Base-by-base conservation (phyloP, 441 rosid species). In the Breynia disticha region DNA sequence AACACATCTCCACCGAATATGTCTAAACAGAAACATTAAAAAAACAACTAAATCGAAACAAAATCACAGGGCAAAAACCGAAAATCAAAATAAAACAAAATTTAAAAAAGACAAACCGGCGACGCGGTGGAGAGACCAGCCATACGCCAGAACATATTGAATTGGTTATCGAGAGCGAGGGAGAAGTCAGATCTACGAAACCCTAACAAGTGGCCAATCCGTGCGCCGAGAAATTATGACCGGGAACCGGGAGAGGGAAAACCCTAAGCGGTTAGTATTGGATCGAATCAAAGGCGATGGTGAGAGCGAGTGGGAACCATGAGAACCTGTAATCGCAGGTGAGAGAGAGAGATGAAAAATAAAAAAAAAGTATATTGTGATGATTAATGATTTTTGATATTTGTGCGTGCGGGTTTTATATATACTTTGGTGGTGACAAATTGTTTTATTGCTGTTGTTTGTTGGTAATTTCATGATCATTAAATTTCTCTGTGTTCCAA, bases 81-180 rank as follows among this genome's bases (percentile, higher is more conserved):
- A 16, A 49, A 16, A 41, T 48, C 41, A 5, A 22, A 19, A 53
- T 7, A 37, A 24, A 56, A 47, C 20, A 22, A n/a, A 57, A 35
- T 19, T 24, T 19, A 46, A 19, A 44, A 51, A 1, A 38, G 20
- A 51, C 94, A 76, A 73, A 90, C 97, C 66, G 95, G 94, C 67
- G 97, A 86, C 19, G 95, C 89, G 55, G 95, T 79, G 62, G 95
- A 86, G 72, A 90, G 76, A 41, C 94, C 95, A 17, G 94, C 76
- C 94, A 90, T 86, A 47, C 90, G 95, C 97, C 97, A 90, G 70
- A 90, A 86, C 97, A 90, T 90, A 72, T 72, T 82, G 52, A 37
- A 58, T 55, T 51, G 46, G 48, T 46, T 54, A 21, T 12, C 32
- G 32, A 24, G 7, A 24, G 32, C 32, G 38, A 46, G 38, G n/a